Evolutionary conservation across 495 filamentous ascomycete genomes (phyloP), one percentile per base, ranked within the genome.

Genomic region (Podospora australis): DNA sequence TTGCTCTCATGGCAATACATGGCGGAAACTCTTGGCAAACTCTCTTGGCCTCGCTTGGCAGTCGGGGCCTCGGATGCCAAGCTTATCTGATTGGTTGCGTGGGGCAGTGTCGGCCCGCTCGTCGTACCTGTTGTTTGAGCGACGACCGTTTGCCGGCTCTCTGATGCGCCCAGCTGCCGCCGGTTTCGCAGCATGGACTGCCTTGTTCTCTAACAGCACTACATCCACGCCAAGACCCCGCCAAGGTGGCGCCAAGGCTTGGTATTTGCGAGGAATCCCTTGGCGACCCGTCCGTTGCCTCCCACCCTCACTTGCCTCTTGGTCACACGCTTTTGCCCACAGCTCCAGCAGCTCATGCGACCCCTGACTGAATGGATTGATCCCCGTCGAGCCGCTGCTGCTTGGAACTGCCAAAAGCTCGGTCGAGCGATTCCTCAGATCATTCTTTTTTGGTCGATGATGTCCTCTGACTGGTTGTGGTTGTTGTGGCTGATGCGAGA

Each of bases 11-110:
- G 63, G 66, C 68, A 55, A 62, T 69, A 64, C 60, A 60, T 69
- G 67, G 70, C 67, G 59, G 65, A 67, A 68, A 67, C 60, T 57
- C 68, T 71, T 72, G 70, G 68, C 68, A 60, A 51, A 57, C 53
- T 52, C 21, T 35, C 65, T 68, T 64, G 55, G 51, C 54, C 44
- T 2, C n/a, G 42, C 63, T 68, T 72, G 70, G 70, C 67, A 59
- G 57, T 66, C 62, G 59, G 46, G 60, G 60, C 51, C 52, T 58
- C 52, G 53, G 55, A 44, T 50, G 53, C 56, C 52, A 56, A 52
- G 54, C 23, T 9, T 20, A 21, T 25, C 21, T 55, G 41, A 65
- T 63, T 65, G 63, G 60, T 25, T 38, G n/a, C 30, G 20, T 26
- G 21, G 30, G 46, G 34, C 41, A 39, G 19, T 46, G 30, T 23